phyloP scores from a whole-genome alignment of 371 early-diverging fungal species.

The Paramicrosporidium saccamoebae region DNA sequence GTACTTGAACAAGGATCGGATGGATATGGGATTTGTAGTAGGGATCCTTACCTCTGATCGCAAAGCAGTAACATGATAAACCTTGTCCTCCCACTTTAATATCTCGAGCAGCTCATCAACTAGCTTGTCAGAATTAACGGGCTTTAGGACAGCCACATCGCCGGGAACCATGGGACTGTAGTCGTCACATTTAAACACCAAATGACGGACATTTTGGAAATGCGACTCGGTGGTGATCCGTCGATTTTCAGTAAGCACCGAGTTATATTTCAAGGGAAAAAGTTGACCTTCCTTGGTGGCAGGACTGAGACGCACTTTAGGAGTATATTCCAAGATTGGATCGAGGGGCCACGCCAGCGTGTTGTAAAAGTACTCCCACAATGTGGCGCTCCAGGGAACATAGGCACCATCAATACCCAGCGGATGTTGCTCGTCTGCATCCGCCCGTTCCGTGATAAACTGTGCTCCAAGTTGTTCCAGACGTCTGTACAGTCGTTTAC shows the following conservation, averaged over 20 bases:
- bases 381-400: conserved; percentile 34
- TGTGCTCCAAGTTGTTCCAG: conserved; percentile 57
- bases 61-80: conserved; percentile 21
- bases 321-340: conserved; percentile 2
- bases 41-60: conserved; percentile 11
- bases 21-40: conserved; percentile 11
- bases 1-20: conserved; percentile 14
- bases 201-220: conserved; percentile 61
- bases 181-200: conserved; percentile 11
- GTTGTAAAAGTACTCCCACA: conserved; percentile 28
- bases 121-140: conserved; percentile 23
- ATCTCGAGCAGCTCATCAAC: conserved; percentile 24
- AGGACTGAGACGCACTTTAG: neutral
- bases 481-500: conserved; percentile 64
- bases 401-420: conserved; percentile 66
- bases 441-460: conserved; percentile 28
- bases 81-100: conserved; percentile 27
- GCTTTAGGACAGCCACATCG: conserved; percentile 36
- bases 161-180: conserved; percentile 12
- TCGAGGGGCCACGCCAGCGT: conserved; percentile 2
- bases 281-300: neutral
- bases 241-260: conserved; percentile 10
- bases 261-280: conserved; percentile 5
- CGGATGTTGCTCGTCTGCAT: conserved; percentile 89
- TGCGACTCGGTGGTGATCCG: conserved; percentile 40